Evolutionary conservation across 768 basidiomycete species (phyloP), one percentile per base, ranked within the genome.

Genomic region (Serendipita indica): DNA sequence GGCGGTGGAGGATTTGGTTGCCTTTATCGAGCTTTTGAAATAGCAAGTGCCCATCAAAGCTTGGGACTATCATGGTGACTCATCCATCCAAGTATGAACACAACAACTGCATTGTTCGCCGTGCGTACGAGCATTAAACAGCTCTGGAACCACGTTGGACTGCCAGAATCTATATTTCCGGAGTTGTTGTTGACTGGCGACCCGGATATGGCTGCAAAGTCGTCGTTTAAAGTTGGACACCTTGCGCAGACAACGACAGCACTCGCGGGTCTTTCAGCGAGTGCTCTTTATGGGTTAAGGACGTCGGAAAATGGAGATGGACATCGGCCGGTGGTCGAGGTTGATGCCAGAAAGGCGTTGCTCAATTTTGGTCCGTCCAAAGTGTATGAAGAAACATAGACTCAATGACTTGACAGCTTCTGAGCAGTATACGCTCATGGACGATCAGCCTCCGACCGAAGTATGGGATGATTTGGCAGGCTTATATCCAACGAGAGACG

Each of bases 261-360:
- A 0, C 71, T 80, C 0, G 70, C 79, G 2, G 80, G 74, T 2
- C 70, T 82, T 1, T 74, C 79, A 22, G 75, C 80, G 3, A 77
- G 78, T 14, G 69, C 77, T 46, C 68, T 82, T 16, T 72, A 79
- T 64, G 65, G 65, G 20, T 66, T 80, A 16, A 68, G 75, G 39
- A 77, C 78, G 0, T 74, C 76, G 0, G 60, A 72, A 1, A 66
- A 71, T 58, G 79, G 79, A 64, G 68, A 71, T 14, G 41, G 41
- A n/a, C 5, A 43, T 43, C 18, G 18, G 7, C 49, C 49, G n/a
- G 32, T n/a, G 22, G 80, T 82, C 1, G 63, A 66, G 3, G 78
- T 82, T 0, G 72, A 80, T 59, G 77, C 77, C 5, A 69, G 80
- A 22, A 79, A 83, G 66, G 79, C 81, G 3, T 72, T 72, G 6